Percentiles rank a stretch among this genome's conserved stretches.
Evolutionary conservation across 2,329 filamentous ascomycete genomes (phyloP).

Genomic region (Cryoendolithus antarcticus): DNA sequence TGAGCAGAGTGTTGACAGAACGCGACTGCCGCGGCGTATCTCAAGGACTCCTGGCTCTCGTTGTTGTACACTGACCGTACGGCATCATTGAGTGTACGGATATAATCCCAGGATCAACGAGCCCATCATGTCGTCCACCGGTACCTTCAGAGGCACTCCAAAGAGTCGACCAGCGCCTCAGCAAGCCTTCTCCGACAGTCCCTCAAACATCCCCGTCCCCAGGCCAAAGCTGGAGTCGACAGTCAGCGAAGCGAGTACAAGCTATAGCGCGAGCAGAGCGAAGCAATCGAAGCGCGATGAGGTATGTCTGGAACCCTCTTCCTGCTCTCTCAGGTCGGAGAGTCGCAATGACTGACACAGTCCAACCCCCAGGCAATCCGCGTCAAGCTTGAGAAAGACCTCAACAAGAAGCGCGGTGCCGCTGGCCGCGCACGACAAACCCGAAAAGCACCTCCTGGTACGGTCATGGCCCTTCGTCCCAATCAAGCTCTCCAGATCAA

Average conservation of each 20-base stretch:
- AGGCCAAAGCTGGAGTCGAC: conserved; percentile 56
- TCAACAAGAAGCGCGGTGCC: conserved; percentile 90
- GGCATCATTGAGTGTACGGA: too few relatives aligned
- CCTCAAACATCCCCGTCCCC: conserved; percentile 45
- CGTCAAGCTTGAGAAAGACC: conserved; percentile 89
- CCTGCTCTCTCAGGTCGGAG: not conserved
- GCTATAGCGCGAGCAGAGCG: conserved; percentile 83
- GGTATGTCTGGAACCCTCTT: conserved; percentile 40
- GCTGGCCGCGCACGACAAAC: conserved; percentile 67
- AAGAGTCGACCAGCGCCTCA: conserved; percentile 31
- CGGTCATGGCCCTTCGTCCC: conserved; percentile 87
- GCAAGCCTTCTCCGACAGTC: conserved; percentile 45
- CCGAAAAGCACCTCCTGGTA: conserved; percentile 89
- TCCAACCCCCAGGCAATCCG: conserved; percentile 64
- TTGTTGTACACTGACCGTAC: too few relatives aligned
- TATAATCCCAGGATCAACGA: too few relatives aligned
- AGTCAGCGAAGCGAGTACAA: conserved; percentile 47
- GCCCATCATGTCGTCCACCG: conserved; percentile 44
- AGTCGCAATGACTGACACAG: conserved; percentile 1
- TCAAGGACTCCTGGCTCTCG: too few relatives aligned
- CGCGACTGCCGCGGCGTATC: too few relatives aligned
- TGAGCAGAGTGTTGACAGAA: too few relatives aligned
- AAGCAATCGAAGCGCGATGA: conserved; percentile 98
- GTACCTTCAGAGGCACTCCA: conserved; percentile 60
- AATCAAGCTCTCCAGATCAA: conserved; percentile 97